A percentile compares a stretch with the other conserved stretches of the same genome.
Conservation (phyloP, 1,139 yeast genomes). For the Spencermartinsiella ligniputridi region DNA sequence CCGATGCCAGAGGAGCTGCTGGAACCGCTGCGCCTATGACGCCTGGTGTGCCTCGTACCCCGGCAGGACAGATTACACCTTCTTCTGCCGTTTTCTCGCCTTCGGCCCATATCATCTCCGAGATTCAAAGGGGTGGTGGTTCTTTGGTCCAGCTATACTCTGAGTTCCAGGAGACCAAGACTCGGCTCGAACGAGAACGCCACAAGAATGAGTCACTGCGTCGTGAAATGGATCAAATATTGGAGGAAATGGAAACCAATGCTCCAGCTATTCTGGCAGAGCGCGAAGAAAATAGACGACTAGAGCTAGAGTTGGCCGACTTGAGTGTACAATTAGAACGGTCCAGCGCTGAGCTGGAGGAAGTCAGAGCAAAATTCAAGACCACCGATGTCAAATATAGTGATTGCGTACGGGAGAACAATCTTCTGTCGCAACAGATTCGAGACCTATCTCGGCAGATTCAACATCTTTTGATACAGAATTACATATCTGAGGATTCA, state of each 20-base stretch:
- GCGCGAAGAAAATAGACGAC: constrained; percentile 46
- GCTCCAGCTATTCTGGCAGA: constrained; percentile 75
- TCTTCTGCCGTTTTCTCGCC: constrained; percentile 36
- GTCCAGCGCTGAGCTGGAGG: constrained; percentile 42
- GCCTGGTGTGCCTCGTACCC: constrained; percentile 5
- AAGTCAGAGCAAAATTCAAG: constrained; percentile 32
- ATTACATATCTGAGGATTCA: constrained; percentile 45
- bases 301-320: constrained; percentile 51
- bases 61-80: constrained; percentile 6
- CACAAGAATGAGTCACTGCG: constrained; percentile 69
- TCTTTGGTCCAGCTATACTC: constrained; percentile 66
- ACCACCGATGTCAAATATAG: constrained; percentile 21
- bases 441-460: constrained; percentile 77
- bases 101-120: constrained; percentile 43
- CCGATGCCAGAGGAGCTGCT: constrained; percentile 9
- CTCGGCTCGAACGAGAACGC: constrained; percentile 64
- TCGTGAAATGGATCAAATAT: constrained; percentile 62
- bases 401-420: constrained; percentile 33
- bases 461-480: constrained; percentile 64
- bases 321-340: constrained; percentile 46
- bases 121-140: constrained; percentile 48
- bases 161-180: constrained; percentile 59
- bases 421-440: constrained; percentile 49
- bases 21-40: constrained; percentile 5
- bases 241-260: constrained; percentile 71